Evolutionary conservation across 257 asterid genomes (phyloP).

Genomic region (Ocimum tenuiflorum): DNA sequence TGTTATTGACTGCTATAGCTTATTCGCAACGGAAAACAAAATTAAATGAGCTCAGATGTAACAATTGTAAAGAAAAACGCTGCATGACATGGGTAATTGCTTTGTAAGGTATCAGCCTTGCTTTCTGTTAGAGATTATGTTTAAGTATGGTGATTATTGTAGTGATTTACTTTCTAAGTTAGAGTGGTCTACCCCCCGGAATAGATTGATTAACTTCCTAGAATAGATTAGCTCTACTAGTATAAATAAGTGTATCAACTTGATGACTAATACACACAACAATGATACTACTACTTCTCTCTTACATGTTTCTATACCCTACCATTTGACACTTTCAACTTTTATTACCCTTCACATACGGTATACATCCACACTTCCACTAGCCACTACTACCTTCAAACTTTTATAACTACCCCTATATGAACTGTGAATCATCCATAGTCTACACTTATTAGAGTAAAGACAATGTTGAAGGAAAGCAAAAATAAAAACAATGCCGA

Average conservation of each 20-base stretch:
- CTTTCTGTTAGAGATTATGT: too few species aligned
- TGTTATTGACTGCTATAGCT: neutral
- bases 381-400: neutral
- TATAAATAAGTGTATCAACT: too few species aligned
- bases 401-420: neutral
- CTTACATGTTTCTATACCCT: too few species aligned
- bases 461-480: neutral
- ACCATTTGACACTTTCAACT: too few species aligned
- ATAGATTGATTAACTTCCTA: too few species aligned
- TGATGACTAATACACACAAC: too few species aligned
- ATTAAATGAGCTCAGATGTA: neutral
- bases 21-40: neutral
- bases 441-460: neutral
- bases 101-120: neutral
- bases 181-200: too few species aligned
- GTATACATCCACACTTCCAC: neutral
- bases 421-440: neutral
- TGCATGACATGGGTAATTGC: neutral
- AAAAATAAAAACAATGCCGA: neutral
- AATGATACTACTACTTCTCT: too few species aligned
- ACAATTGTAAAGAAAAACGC: neutral
- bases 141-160: too few species aligned
- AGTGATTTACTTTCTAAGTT: too few species aligned
- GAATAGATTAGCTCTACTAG: too few species aligned
- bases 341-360: neutral